Conservation (phyloP, 2,329 filamentous ascomycete species). For the Exophiala spinifera region DNA sequence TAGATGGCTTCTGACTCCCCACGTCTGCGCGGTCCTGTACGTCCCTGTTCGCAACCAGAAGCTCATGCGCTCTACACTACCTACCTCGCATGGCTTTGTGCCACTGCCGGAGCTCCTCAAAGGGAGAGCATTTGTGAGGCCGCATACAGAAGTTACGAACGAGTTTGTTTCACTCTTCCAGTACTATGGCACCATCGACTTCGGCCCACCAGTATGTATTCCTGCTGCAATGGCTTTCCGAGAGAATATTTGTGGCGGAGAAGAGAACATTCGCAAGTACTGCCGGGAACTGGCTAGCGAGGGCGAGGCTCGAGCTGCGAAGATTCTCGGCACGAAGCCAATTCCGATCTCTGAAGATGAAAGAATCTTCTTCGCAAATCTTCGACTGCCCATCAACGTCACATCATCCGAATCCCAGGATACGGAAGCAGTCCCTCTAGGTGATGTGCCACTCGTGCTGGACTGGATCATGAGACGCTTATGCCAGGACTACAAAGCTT, state of each 20-base stretch:
- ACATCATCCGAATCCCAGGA: constrained; percentile 36
- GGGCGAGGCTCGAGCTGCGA: constrained; percentile 59
- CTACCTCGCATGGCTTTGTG: constrained; percentile 75
- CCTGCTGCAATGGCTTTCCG: constrained; percentile 71
- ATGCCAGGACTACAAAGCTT: constrained; percentile 62
- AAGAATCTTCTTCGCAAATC: constrained; percentile 61
- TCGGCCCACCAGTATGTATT: constrained; percentile 68
- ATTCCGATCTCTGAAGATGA: constrained; percentile 50
- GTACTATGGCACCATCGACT: constrained; percentile 72
- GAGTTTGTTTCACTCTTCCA: constrained; percentile 68
- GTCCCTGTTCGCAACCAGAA: constrained; percentile 71
- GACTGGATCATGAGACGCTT: constrained; percentile 32
- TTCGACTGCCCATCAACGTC: constrained; percentile 63
- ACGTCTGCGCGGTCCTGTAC: constrained; percentile 75
- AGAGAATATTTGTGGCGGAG: constrained; percentile 64
- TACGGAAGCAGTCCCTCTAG: constrained; percentile 57
- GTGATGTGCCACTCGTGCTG: constrained; percentile 1
- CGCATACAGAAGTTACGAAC: constrained; percentile 37
- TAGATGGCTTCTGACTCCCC: constrained; percentile 72
- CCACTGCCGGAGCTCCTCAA: constrained; percentile 37
- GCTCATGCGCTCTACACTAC: constrained; percentile 68
- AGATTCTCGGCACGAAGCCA: constrained; percentile 64
- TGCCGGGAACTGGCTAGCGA: constrained; percentile 58
- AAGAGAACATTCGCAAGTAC: constrained; percentile 65
- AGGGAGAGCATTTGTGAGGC: not conserved